These are phyloP conservation scores for Lumnitzera racemosa DNA, from an alignment of 345 rosid species.

Conservation along the genomic window DNA sequence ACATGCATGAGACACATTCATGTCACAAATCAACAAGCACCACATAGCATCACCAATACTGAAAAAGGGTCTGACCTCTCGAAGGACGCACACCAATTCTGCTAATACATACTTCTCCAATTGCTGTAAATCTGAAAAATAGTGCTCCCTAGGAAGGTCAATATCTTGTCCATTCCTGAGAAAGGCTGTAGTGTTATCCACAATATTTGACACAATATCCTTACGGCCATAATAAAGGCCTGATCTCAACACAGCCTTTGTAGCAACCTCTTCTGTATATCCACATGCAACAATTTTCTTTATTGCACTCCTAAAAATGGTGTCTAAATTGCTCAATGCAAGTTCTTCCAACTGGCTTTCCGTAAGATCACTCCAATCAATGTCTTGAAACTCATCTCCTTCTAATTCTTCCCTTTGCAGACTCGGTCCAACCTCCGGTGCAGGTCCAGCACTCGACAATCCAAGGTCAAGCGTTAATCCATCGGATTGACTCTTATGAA, in stretches of 20 bases:
- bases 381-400: constrained; percentile 43
- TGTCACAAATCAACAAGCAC: constrained; percentile 87
- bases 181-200: constrained; percentile 58
- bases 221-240: constrained; percentile 63
- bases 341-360: constrained; percentile 73
- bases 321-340: constrained; percentile 51
- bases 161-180: constrained; percentile 53
- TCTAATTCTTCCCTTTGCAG: constrained; percentile 37
- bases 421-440: constrained; percentile 40
- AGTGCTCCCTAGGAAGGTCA: constrained; percentile 36
- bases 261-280: constrained; percentile 50
- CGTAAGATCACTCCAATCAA: constrained; percentile 80
- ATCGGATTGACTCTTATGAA: constrained; percentile 34
- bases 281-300: constrained; percentile 49
- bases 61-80: constrained; percentile 75
- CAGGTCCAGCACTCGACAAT: constrained; percentile 26
- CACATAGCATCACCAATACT: constrained; percentile 98
- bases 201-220: constrained; percentile 57
- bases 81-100: constrained; percentile 76
- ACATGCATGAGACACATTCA: constrained; percentile 93
- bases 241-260: constrained; percentile 54
- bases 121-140: constrained; percentile 58
- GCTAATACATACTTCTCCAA: constrained; percentile 77
- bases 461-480: constrained; percentile 62
- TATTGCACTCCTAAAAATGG: constrained; percentile 58